Evolutionary conservation across 1,139 yeast genomes (phyloP), one percentile per base, ranked within the genome.

Genomic region (Protomyces inouyei): DNA sequence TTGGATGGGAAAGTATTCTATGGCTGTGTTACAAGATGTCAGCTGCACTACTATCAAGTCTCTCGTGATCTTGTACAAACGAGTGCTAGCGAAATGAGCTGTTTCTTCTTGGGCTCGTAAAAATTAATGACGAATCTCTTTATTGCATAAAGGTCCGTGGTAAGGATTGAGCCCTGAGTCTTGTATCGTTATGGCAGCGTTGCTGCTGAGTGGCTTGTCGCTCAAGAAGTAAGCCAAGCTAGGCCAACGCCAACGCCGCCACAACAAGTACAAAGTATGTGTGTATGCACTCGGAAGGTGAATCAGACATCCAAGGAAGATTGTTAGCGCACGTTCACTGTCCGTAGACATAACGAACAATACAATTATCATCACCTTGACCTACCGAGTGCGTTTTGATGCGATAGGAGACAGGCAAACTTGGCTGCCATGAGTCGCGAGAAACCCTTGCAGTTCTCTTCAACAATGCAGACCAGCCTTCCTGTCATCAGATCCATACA

Each of bases 291-390:
- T n/a, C 21, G 48, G 23, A 43, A 16, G 48, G 18, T 43, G 48
- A 43, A 43, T 43, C 48, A 43, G 48, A 43, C 48, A 43, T 43
- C 48, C 48, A 43, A 43, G 48, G 48, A 43, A 43, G 48, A 43
- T 43, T 43, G 48, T 43, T 43, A 43, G 48, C 48, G 48, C 48
- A 43, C 48, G 48, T 43, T 43, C 48, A 43, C 48, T 43, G 48
- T 43, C 48, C 48, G 48, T 43, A 43, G 48, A 43, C 48, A 43
- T 43, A 43, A 43, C 48, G 48, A 43, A 43, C 48, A 43, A 43
- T 43, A 43, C 48, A 16, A n/a, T n/a, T 43, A 18, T 43, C 48
- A 43, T 43, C 48, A 43, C 23, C 4, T 43, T 43, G 14, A 28
- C 32, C 43, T 37, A 4, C 43, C 43, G 43, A 37, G 43, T 1